Evolutionary conservation across 345 rosid genomes (phyloP).

Genomic region (Turnera subulata): DNA sequence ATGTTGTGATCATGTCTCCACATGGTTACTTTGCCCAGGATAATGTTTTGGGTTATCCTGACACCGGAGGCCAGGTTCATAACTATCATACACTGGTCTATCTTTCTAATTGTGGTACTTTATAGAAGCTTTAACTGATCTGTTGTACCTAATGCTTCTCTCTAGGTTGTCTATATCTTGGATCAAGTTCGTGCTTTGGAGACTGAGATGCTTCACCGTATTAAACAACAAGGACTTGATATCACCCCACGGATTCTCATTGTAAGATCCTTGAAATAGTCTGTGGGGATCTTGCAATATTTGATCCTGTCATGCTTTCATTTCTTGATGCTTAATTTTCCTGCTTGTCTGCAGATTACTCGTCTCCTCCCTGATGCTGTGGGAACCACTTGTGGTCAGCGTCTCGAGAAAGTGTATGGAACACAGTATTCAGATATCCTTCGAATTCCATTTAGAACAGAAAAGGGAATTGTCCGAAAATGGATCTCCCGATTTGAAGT

Average conservation of each 20-base stretch:
- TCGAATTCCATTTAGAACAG: conserved; percentile 71
- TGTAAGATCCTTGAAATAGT: conserved; percentile 34
- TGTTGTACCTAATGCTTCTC: not conserved
- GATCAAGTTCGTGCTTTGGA: conserved; percentile 94
- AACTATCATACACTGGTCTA: not conserved
- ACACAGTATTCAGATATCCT: conserved; percentile 69
- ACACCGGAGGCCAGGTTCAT: conserved; percentile 85
- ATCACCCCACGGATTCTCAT: conserved; percentile 73
- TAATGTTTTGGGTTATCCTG: conserved; percentile 87
- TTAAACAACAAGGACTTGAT: conserved; percentile 77
- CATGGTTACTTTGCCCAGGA: conserved; percentile 92
- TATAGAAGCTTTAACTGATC: no score
- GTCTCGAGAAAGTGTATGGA: conserved; percentile 73
- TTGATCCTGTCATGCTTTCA: not conserved
- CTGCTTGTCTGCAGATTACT: conserved; percentile 44
- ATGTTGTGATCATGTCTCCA: conserved; percentile 81
- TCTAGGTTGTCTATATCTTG: conserved; percentile 78
- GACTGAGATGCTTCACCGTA: conserved; percentile 75
- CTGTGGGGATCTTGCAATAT: not conserved
- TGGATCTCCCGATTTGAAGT: conserved; percentile 95
- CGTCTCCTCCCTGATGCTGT: conserved; percentile 82
- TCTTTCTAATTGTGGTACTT: no score
- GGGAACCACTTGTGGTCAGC: conserved; percentile 84
- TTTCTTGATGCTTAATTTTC: conserved; percentile 9
- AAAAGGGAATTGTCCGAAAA: conserved; percentile 65